These are phyloP conservation scores for Exophiala xenobiotica DNA, from an alignment of 2,329 filamentous ascomycete genomes.

Conservation along the genomic window DNA sequence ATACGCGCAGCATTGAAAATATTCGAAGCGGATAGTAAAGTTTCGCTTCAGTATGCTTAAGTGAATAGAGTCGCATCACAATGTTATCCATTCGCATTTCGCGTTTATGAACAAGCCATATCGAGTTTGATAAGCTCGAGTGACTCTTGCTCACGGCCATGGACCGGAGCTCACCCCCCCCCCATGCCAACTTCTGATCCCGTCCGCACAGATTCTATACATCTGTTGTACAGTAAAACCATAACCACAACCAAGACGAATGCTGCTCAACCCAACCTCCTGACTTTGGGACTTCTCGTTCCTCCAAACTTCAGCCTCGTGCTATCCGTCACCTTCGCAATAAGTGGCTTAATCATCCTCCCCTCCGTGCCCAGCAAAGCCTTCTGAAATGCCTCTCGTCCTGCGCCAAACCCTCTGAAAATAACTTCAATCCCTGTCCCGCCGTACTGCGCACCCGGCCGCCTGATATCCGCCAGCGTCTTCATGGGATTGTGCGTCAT, in stretches of 20 bases:
- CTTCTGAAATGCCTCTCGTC: constrained; percentile 86
- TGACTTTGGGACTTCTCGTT: constrained; percentile 77
- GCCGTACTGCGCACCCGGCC: constrained; percentile 69
- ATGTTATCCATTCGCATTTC: too few species aligned
- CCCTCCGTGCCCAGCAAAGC: constrained; percentile 85
- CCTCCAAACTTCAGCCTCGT: constrained; percentile 96
- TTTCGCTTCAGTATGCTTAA: too few species aligned
- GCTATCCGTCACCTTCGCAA: constrained; percentile 77
- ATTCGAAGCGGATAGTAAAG: too few species aligned
- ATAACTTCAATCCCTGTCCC: constrained; percentile 72
- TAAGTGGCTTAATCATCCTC: constrained; percentile 68
- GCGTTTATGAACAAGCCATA: too few species aligned
- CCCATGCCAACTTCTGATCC: neutral
- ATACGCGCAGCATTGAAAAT: neutral
- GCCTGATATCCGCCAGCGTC: constrained; percentile 77
- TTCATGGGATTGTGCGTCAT: constrained; percentile 60
- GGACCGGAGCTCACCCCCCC: too few species aligned
- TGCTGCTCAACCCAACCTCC: constrained; percentile 65
- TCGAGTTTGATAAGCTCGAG: too few species aligned
- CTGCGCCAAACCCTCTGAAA: constrained; percentile 79
- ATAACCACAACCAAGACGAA: neutral
- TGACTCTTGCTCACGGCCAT: too few species aligned
- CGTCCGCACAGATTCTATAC: too few species aligned
- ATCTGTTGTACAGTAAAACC: neutral
- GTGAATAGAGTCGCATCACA: too few species aligned